A percentile compares a stretch with the other conserved stretches of the same genome.
phyloP scores from a whole-genome alignment of 2,329 filamentous ascomycete genomes.

The Trichoderma sp. region DNA sequence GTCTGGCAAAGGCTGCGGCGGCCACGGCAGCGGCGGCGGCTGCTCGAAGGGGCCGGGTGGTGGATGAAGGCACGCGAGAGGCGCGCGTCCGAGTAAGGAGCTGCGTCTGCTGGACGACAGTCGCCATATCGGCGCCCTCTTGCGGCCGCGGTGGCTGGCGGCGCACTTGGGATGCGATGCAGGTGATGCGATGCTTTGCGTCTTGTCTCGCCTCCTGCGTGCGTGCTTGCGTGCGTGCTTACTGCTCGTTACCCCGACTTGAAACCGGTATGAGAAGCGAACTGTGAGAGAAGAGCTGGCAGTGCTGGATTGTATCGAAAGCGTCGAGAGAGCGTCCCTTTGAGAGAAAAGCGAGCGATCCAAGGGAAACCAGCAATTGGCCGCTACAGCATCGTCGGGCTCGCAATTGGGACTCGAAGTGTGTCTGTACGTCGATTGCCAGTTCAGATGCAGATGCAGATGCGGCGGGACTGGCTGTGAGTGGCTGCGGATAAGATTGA shows the following conservation, averaged over 20 bases:
- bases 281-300: neutral
- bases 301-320: neutral
- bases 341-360: neutral
- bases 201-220: neutral
- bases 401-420: constrained; percentile 21
- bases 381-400: constrained; percentile 18
- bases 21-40: constrained; percentile 21
- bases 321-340: neutral
- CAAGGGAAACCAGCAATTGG: constrained; percentile 4
- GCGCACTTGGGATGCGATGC: constrained; percentile 14
- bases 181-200: constrained; percentile 16
- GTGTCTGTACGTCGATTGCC: neutral
- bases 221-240: neutral
- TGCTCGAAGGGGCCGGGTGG: constrained; percentile 15
- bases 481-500: constrained; percentile 16
- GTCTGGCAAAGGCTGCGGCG: constrained; percentile 18
- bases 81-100: constrained; percentile 29
- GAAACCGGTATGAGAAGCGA: neutral
- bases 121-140: constrained; percentile 29
- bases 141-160: constrained; percentile 17
- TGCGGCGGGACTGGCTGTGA: constrained; percentile 5
- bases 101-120: constrained; percentile 27
- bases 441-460: neutral
- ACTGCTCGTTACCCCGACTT: neutral
- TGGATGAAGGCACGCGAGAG: constrained; percentile 26